phyloP scores from a whole-genome alignment of 2,329 filamentous ascomycete genomes.

The Graphilbum ipis-grandicollis region DNA sequence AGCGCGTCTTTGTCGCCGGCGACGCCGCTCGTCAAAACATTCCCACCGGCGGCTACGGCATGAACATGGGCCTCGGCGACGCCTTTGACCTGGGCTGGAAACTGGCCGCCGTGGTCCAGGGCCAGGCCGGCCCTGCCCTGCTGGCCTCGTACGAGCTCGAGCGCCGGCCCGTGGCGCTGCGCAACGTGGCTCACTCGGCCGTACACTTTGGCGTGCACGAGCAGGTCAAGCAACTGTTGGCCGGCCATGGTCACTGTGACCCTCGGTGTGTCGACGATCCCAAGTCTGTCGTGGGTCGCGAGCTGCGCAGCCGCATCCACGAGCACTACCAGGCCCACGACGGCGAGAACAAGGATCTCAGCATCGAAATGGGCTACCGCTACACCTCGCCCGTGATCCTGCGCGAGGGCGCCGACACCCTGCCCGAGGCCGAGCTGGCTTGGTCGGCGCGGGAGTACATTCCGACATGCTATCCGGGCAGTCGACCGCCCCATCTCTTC shows the following conservation, averaged over 20 bases:
- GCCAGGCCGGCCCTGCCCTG: conserved; percentile 16
- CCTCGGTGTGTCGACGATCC: no score
- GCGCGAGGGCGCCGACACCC: not conserved
- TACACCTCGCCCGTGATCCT: conserved; percentile 5
- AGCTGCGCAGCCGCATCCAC: conserved; percentile 4
- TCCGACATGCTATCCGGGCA: no score
- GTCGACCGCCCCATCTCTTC: no score
- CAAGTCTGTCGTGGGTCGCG: conserved; percentile 1
- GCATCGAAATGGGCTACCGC: conserved; percentile 13
- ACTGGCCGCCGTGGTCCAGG: conserved; percentile 23
- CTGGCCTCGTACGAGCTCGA: conserved; percentile 30
- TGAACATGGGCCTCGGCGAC: conserved; percentile 37
- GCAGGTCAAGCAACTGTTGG: conserved; percentile 7
- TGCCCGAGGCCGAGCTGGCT: not conserved
- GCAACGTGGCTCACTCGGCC: conserved; percentile 6
- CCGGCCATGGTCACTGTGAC: not conserved
- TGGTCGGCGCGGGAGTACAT: conserved; percentile 3
- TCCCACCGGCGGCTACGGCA: conserved; percentile 36
- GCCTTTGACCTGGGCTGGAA: conserved; percentile 38
- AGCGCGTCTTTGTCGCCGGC: conserved; percentile 34
- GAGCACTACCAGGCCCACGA: conserved; percentile 9
- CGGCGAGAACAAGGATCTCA: conserved; percentile 12
- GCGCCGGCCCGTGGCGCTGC: conserved; percentile 17
- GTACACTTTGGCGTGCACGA: conserved; percentile 5
- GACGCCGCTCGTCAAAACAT: conserved; percentile 40